Conservation (phyloP, 139 green algal genomes). For the Closterium sp. region DNA sequence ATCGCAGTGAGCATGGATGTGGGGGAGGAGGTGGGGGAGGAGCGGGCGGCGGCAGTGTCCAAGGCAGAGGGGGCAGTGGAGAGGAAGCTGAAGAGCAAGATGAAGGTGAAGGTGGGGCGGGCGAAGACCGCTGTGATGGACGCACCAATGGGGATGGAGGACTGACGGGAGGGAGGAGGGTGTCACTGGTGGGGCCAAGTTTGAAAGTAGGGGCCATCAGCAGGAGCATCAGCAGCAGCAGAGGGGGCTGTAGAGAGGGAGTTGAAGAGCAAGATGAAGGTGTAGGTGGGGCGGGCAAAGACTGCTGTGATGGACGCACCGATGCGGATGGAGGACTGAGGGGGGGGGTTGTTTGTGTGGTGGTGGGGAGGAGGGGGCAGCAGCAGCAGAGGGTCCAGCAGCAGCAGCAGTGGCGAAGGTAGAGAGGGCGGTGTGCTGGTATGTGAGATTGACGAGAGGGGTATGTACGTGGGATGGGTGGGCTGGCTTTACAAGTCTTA, state of each 20-base stretch:
- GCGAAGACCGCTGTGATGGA: background rate
- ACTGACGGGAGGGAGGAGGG: no score
- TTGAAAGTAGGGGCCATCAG: no score
- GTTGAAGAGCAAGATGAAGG: constrained; percentile 17
- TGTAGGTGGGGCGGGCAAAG: background rate
- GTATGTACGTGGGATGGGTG: no score
- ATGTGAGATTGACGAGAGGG: no score
- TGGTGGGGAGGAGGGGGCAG: no score
- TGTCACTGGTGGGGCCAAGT: background rate
- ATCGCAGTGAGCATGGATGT: background rate
- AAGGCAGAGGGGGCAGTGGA: background rate
- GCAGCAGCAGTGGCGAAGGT: no score
- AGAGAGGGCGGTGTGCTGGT: no score
- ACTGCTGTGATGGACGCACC: background rate
- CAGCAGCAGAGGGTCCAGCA: no score
- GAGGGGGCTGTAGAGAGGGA: background rate
- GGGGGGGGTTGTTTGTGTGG: no score
- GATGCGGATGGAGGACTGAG: background rate
- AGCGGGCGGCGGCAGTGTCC: background rate
- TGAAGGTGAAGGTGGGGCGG: constrained; percentile 5
- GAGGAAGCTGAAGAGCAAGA: constrained; percentile 15
- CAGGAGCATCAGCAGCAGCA: no score
- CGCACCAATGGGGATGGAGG: background rate
- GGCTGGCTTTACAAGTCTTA: no score
- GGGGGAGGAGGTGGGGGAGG: background rate